These are phyloP conservation scores for Neobulgaria alba DNA, from an alignment of 2,329 filamentous ascomycete species.

Conservation along the genomic window DNA sequence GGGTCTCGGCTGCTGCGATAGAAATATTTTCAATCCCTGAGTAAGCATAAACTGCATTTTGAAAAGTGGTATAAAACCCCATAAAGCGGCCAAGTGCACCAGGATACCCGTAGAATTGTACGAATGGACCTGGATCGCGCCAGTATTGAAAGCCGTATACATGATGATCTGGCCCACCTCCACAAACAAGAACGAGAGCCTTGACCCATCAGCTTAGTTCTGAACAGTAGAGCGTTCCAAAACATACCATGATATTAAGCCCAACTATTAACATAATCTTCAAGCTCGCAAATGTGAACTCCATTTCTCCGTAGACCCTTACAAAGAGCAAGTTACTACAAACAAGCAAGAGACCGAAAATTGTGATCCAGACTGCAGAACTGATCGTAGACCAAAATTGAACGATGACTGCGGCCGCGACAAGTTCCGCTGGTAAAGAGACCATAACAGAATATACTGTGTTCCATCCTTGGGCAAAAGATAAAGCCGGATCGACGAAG, in stretches of 20 bases:
- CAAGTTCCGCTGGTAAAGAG: slow-evolving; percentile 42
- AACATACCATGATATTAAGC: slow-evolving; percentile 47
- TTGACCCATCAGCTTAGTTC: no score
- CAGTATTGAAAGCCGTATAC: slow-evolving; percentile 61
- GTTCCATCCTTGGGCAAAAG: slow-evolving; percentile 29
- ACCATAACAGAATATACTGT: slow-evolving; percentile 25
- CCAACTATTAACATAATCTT: slow-evolving; percentile 56
- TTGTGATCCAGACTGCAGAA: slow-evolving; percentile 34
- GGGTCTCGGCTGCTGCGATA: slow-evolving; percentile 46
- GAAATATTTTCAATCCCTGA: slow-evolving; percentile 45
- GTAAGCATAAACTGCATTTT: slow-evolving; percentile 37
- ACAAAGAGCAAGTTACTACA: slow-evolving; percentile 32
- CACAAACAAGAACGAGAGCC: slow-evolving; percentile 53
- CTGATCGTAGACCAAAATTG: slow-evolving; percentile 54
- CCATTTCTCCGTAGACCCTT: slow-evolving; percentile 42
- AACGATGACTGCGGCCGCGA: slow-evolving; percentile 54
- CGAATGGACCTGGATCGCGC: slow-evolving; percentile 59
- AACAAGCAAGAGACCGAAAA: slow-evolving; percentile 32
- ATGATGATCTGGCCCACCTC: slow-evolving; percentile 49
- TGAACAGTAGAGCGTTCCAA: no score
- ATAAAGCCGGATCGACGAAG: slow-evolving; percentile 32
- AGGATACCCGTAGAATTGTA: slow-evolving; percentile 57
- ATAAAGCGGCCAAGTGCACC: slow-evolving; percentile 53
- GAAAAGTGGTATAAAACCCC: slow-evolving; percentile 35
- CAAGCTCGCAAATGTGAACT: slow-evolving; percentile 44